These are phyloP conservation scores for Ophiognomonia clavigignenti-juglandacearum DNA, from an alignment of 2,329 filamentous ascomycete genomes.

Conservation along the genomic window DNA sequence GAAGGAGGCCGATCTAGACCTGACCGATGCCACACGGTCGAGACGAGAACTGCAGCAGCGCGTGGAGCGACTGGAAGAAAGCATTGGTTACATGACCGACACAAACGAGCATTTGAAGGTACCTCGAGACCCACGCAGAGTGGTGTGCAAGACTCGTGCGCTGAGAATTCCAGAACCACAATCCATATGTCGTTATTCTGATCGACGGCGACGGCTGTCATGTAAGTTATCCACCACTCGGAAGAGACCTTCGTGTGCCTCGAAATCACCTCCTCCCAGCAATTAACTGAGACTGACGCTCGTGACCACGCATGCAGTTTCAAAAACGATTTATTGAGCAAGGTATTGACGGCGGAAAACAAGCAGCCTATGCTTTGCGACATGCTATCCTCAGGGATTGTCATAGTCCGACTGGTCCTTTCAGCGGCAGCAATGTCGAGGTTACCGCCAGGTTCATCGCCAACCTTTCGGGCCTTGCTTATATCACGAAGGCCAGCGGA, in stretches of 20 bases:
- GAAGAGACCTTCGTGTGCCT: too few relatives aligned
- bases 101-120: conserved; percentile 44
- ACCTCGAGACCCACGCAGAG: conserved; percentile 17
- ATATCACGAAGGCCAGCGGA: conserved; percentile 45
- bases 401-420: conserved; percentile 29
- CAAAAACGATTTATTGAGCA: conserved; percentile 48
- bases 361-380: conserved; percentile 45
- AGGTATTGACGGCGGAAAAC: conserved; percentile 51
- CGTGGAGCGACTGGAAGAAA: conserved; percentile 34
- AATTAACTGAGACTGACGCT: background rate
- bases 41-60: conserved; percentile 46
- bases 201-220: conserved; percentile 56
- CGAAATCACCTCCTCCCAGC: background rate
- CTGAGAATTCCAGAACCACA: conserved; percentile 38
- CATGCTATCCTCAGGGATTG: conserved; percentile 43
- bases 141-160: conserved; percentile 2
- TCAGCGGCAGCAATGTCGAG: conserved; percentile 49
- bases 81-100: conserved; percentile 28
- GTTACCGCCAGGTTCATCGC: conserved; percentile 53
- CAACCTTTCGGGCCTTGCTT: conserved; percentile 46
- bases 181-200: conserved; percentile 55
- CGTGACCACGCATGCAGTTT: conserved; percentile 49
- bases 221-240: too few relatives aligned
- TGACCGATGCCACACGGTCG: conserved; percentile 42
- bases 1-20: conserved; percentile 41